phyloP scores from a whole-genome alignment of 2,329 filamentous ascomycete genomes.

The Zymoseptoria tritici region DNA sequence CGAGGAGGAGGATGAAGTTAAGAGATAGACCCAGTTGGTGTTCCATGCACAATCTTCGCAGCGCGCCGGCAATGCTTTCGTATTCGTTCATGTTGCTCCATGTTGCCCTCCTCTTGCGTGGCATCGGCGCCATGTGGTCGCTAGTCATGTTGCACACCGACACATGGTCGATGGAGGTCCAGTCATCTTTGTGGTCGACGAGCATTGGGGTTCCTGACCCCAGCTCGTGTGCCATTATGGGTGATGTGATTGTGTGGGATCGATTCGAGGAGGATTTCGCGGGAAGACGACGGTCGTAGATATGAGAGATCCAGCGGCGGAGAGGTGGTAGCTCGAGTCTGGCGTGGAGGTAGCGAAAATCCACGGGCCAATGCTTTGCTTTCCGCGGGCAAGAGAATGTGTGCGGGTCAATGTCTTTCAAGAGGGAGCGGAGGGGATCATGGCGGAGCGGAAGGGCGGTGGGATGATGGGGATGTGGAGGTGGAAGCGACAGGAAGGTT shows the following conservation, averaged over 20 bases:
- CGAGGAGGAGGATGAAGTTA: conserved; percentile 75
- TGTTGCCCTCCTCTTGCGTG: background rate
- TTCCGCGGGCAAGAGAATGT: background rate
- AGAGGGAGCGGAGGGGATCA: background rate
- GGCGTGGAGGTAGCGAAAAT: background rate
- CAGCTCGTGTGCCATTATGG: background rate
- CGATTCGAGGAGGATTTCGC: background rate
- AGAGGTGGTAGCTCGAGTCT: background rate
- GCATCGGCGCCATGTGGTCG: background rate
- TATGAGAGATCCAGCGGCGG: background rate
- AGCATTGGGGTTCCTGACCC: background rate
- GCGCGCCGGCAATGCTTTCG: conserved; percentile 27
- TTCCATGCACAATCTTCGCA: conserved; percentile 33
- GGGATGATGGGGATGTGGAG: background rate
- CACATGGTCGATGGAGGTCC: background rate
- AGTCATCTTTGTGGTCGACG: background rate
- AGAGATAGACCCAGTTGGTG: conserved; percentile 60
- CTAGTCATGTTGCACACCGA: background rate
- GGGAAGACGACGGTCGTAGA: too few species aligned
- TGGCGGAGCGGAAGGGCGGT: background rate
- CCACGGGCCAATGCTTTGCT: background rate
- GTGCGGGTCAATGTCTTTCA: background rate
- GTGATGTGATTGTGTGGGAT: background rate
- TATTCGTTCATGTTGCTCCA: conserved; percentile 9
- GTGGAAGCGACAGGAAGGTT: background rate